Evolutionary conservation across 2,329 filamentous ascomycete species (phyloP).

Genomic region (Xylariaceae sp.): DNA sequence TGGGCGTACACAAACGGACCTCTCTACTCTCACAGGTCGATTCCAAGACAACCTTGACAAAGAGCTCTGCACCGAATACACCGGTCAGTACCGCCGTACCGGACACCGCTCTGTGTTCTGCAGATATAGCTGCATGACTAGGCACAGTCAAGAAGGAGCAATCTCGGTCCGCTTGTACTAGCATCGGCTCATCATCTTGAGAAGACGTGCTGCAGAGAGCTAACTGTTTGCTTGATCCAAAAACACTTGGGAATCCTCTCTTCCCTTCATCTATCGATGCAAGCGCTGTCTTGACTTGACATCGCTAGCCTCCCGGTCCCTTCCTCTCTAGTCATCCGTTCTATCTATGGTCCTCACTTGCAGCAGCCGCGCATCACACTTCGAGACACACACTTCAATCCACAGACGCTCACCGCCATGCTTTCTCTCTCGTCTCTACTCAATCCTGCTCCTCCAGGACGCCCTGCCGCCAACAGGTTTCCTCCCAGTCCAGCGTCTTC

Average conservation of each 20-base stretch:
- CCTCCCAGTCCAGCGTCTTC: conserved; percentile 39
- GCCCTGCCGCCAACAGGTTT: conserved; percentile 36
- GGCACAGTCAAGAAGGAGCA: conserved; percentile 36
- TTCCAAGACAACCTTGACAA: conserved; percentile 49
- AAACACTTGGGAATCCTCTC: conserved; percentile 32
- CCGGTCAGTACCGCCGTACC: conserved; percentile 30
- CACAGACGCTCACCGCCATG: conserved; percentile 45
- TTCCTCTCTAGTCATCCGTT: conserved; percentile 26
- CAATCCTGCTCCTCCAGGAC: conserved; percentile 53
- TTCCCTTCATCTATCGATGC: conserved; percentile 26
- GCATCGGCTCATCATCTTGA: conserved; percentile 29
- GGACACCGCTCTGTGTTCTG: conserved; percentile 34
- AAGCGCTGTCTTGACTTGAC: conserved; percentile 34
- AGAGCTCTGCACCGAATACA: conserved; percentile 43
- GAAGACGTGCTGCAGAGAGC: conserved; percentile 31
- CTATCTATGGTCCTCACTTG: conserved; percentile 24
- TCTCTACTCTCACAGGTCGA: conserved; percentile 40
- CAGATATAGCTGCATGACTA: conserved; percentile 37
- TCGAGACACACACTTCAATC: conserved; percentile 32
- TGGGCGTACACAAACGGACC: conserved; percentile 46
- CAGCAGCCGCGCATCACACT: conserved; percentile 35
- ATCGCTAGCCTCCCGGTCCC: conserved; percentile 21
- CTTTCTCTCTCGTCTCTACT: conserved; percentile 62
- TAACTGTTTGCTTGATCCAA: conserved; percentile 38
- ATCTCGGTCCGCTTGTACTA: conserved; percentile 37